Evolutionary conservation across 176 grass and related monocot species (phyloP).

Genomic region (Avena eriantha): DNA sequence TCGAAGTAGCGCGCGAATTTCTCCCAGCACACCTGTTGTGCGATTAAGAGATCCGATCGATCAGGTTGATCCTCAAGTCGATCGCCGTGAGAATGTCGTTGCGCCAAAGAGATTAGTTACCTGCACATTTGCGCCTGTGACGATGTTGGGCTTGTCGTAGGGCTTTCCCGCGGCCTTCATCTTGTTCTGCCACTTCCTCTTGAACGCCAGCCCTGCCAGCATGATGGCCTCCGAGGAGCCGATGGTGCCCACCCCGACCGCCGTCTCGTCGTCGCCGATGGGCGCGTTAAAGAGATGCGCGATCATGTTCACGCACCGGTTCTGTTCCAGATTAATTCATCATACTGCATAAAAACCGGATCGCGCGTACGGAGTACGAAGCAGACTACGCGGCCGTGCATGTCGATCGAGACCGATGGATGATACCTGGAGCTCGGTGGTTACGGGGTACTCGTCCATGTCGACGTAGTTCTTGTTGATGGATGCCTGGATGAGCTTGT

Average conservation of each 20-base stretch:
- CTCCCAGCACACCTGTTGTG: constrained; percentile 76
- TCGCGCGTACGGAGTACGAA: neutral
- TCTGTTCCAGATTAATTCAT: constrained; percentile 37
- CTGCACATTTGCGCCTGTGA: constrained; percentile 79
- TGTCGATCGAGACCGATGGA: no score
- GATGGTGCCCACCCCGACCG: constrained; percentile 66
- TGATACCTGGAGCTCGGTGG: constrained; percentile 98
- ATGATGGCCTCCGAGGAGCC: constrained; percentile 90
- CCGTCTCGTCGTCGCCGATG: constrained; percentile 77
- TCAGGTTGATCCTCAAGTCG: neutral
- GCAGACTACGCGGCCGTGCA: neutral
- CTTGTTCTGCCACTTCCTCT: constrained; percentile 80
- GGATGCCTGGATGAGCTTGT: constrained; percentile 78
- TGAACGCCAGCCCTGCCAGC: constrained; percentile 79
- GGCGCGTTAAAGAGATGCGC: constrained; percentile 73
- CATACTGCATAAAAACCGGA: neutral
- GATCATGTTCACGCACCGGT: constrained; percentile 85
- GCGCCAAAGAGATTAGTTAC: no score
- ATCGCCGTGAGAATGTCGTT: neutral
- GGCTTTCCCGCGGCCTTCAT: constrained; percentile 69
- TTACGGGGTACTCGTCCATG: constrained; percentile 99
- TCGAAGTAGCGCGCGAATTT: constrained; percentile 82
- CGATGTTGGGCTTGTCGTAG: constrained; percentile 79
- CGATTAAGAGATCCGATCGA: neutral
- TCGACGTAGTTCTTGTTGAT: constrained; percentile 99